phyloP scores from a whole-genome alignment of 352 stramenopile species.

The Thalassiosira allenii region DNA sequence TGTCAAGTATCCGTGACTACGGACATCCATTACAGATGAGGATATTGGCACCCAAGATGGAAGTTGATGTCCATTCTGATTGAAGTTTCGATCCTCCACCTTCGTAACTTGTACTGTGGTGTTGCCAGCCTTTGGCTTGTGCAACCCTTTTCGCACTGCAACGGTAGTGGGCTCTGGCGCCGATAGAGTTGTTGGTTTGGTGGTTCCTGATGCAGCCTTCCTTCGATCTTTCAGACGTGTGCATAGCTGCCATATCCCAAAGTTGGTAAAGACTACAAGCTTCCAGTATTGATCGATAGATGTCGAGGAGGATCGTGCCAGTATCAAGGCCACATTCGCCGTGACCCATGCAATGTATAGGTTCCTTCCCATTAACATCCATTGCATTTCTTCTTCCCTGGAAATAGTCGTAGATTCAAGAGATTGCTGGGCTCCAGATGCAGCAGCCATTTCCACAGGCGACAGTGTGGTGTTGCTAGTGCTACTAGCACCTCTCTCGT shows the following conservation, averaged over 20 bases:
- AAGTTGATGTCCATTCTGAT: conserved; percentile 66
- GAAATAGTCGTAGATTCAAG: conserved; percentile 2
- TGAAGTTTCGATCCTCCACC: conserved; percentile 65
- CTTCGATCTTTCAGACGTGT: neutral
- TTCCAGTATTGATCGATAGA: conserved; percentile 71
- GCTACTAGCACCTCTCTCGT: neutral
- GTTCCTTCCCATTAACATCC: conserved; percentile 45
- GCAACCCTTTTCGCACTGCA: conserved; percentile 14
- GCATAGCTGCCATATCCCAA: conserved; percentile 50
- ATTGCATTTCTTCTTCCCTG: conserved; percentile 16
- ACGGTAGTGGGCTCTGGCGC: neutral
- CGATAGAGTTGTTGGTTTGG: conserved; percentile 4
- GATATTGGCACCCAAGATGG: conserved; percentile 62
- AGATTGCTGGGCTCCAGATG: no score
- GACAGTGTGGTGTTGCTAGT: neutral
- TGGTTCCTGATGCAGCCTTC: neutral
- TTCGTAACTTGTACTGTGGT: conserved; percentile 71
- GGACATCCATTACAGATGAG: conserved; percentile 58
- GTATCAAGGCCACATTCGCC: conserved; percentile 61
- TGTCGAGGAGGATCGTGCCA: conserved; percentile 53
- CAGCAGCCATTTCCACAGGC: neutral
- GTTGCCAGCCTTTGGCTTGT: conserved; percentile 66
- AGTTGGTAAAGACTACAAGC: conserved; percentile 67
- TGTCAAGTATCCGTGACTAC: conserved; percentile 75
- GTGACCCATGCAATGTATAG: conserved; percentile 46